These are phyloP conservation scores for Rhododendron griersonianum DNA, from an alignment of 148 eudicot genomes.

Conservation along the genomic window DNA sequence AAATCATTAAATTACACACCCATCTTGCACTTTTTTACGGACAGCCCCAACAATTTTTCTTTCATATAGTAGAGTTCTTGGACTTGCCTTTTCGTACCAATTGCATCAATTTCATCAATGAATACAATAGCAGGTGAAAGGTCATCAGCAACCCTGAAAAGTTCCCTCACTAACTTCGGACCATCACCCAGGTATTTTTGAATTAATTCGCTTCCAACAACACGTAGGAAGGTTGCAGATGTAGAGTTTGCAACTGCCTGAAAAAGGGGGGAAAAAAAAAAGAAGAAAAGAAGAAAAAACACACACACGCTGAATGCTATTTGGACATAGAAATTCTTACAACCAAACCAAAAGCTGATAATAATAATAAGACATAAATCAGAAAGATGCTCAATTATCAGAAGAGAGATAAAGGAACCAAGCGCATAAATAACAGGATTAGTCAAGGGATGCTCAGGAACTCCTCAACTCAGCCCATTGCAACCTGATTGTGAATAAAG, in stretches of 20 bases:
- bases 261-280: background rate
- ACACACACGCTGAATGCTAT: background rate
- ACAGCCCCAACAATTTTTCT: background rate
- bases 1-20: background rate
- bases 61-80: background rate
- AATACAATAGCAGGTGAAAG: conserved; percentile 95
- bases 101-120: conserved; percentile 96
- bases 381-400: background rate
- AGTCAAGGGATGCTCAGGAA: background rate
- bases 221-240: conserved; percentile 93
- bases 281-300: too few relatives aligned
- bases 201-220: conserved; percentile 94
- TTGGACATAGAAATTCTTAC: background rate
- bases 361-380: background rate
- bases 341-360: background rate
- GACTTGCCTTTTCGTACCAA: conserved; percentile 85
- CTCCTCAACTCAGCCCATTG: background rate
- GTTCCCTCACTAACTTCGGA: conserved; percentile 90
- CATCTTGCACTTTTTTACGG: background rate
- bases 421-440: background rate
- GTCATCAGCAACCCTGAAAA: conserved; percentile 97
- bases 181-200: conserved; percentile 97
- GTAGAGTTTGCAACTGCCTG: conserved; percentile 99
- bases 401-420: background rate
- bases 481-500: background rate